Conservation (phyloP, 495 filamentous ascomycete genomes). For the Neurospora sp. region DNA sequence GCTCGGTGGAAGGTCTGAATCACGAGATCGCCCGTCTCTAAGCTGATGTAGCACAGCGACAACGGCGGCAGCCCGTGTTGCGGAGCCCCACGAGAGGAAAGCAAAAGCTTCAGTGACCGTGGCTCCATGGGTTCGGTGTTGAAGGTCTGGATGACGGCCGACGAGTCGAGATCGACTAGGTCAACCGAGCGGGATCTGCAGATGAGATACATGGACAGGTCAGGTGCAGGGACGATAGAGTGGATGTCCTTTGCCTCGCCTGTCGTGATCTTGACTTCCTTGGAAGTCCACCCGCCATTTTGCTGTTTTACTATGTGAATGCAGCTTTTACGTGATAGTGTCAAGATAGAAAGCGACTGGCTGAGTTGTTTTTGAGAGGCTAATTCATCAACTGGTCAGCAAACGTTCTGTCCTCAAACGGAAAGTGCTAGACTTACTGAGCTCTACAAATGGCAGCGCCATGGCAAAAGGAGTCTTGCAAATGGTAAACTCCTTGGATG, state of each 20-base stretch:
- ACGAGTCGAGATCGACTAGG: conserved; percentile 41
- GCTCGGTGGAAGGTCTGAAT: conserved; percentile 46
- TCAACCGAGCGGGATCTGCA: conserved; percentile 39
- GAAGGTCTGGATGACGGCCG: conserved; percentile 45
- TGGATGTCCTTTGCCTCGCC: conserved; percentile 24
- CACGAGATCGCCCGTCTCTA: conserved; percentile 42
- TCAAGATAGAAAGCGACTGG: conserved; percentile 22
- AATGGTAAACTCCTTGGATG: conserved; percentile 27
- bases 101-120: conserved; percentile 37
- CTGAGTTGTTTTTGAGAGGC: conserved; percentile 3
- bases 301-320: conserved; percentile 35
- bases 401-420: background rate
- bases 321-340: conserved; percentile 32
- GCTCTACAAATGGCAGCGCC: conserved; percentile 32
- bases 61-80: conserved; percentile 40
- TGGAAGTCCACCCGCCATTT: conserved; percentile 25
- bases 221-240: conserved; percentile 29
- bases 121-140: conserved; percentile 44
- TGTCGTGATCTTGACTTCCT: conserved; percentile 24
- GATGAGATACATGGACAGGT: conserved; percentile 36
- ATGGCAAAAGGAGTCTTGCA: conserved; percentile 35
- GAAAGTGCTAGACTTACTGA: conserved; percentile 16
- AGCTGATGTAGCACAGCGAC: conserved; percentile 42
- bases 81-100: conserved; percentile 34
- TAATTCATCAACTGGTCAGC: background rate